Evolutionary conservation across 1,139 yeast genomes (phyloP), one percentile per base, ranked within the genome.

Genomic region (Saccharomyces hybrid): DNA sequence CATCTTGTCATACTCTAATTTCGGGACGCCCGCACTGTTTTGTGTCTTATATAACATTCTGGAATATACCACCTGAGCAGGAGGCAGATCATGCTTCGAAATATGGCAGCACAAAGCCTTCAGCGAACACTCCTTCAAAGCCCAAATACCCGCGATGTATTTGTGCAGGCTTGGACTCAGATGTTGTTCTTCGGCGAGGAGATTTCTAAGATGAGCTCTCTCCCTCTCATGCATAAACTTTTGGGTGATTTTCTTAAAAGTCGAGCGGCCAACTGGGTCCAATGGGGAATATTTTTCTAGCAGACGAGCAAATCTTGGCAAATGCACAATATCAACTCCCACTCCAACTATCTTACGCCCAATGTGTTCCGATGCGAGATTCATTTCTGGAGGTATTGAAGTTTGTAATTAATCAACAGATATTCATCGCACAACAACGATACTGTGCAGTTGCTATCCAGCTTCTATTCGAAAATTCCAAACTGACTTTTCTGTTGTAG

Each of bases 101-200:
- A 54, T 48, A 8, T 56, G 50, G 8, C 44, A 38, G 13, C 25
- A 38, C 28, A 68, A 47, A 1, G 68, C 60, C 54, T 68, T 68
- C 29, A 56, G 58, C 2, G 59, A 16, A 5, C 68, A 58, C 53
- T 68, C 71, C 53, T 68, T 68, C 5, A 64, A 51, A 5, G 70
- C 68, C 72, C 72, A 68, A 11, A 67, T 53, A 5, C 72, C 70
- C 11, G 67, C 67, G 1, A 65, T 51, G 53, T 64, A 67, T 9
- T 50, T 32, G 23, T 42, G 44, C 28, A 42, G 23, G 28, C 26
- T 7, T 27, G 51, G 28, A 11, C 27, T 27, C 11, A 29, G 8
- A 9, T 26, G 34, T 20, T 29, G 5, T 9, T 38, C 26, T 31
- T 42, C 34, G 3, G 9, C 13, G 29, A 42, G 32, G 7, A 56